Conservation (phyloP, 192 early-diverging fungal genomes). For the Mortierella antarctica region DNA sequence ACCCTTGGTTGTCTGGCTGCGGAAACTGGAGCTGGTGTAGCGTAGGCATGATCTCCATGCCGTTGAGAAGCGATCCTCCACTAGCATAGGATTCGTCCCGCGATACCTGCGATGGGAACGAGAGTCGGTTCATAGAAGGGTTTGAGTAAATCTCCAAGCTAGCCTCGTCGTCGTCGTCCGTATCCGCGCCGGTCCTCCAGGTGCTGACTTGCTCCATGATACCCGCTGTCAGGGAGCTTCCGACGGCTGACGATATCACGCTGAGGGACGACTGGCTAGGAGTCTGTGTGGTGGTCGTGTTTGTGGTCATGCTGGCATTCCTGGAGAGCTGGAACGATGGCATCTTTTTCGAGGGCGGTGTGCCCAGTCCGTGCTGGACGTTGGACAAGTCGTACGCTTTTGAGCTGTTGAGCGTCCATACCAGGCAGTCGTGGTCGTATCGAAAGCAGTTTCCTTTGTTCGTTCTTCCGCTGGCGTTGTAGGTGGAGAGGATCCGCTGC, state of each 20-base stretch:
- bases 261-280: constrained; percentile 46
- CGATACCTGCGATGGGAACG: constrained; percentile 39
- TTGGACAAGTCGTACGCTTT: constrained; percentile 2
- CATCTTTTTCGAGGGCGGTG: constrained; percentile 28
- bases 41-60: constrained; percentile 45
- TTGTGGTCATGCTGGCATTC: constrained; percentile 35
- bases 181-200: constrained; percentile 47
- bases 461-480: constrained; percentile 24
- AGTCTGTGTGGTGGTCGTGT: constrained; percentile 31
- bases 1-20: constrained; percentile 13
- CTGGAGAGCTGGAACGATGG: constrained; percentile 45
- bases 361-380: neutral
- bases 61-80: constrained; percentile 39
- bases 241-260: constrained; percentile 41
- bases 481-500: constrained; percentile 35
- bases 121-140: constrained; percentile 25
- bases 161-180: constrained; percentile 48
- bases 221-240: constrained; percentile 43
- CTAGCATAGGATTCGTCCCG: constrained; percentile 25
- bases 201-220: constrained; percentile 55
- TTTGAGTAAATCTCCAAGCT: constrained; percentile 49
- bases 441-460: constrained; percentile 44
- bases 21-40: constrained; percentile 50
- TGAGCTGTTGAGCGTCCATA: constrained; percentile 35
- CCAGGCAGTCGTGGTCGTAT: constrained; percentile 23